phyloP scores from a whole-genome alignment of 768 basidiomycete genomes.

The Suillus brevipes region DNA sequence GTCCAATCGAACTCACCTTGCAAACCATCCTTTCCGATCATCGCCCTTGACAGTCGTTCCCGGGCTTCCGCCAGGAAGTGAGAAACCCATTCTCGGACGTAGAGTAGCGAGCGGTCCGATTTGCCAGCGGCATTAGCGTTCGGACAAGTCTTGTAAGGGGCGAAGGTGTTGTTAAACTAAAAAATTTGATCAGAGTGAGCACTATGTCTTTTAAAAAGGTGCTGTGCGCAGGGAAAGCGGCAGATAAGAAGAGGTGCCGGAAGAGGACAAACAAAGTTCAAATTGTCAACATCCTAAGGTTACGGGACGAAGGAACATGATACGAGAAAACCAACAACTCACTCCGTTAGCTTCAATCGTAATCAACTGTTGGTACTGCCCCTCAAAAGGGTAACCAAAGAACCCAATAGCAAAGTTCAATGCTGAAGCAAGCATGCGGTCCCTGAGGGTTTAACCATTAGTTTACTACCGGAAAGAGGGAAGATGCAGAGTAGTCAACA shows the following conservation, averaged over 20 bases:
- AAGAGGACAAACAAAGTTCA: slow-evolving; percentile 17
- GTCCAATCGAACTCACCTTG: slow-evolving; percentile 56
- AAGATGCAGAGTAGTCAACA: background rate
- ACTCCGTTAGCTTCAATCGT: slow-evolving; percentile 66
- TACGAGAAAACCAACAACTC: slow-evolving; percentile 28
- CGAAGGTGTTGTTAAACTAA: slow-evolving; percentile 81
- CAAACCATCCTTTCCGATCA: slow-evolving; percentile 2
- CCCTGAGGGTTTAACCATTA: slow-evolving; percentile 37
- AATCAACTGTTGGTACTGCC: slow-evolving; percentile 74
- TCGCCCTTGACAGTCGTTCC: slow-evolving; percentile 43
- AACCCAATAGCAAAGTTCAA: slow-evolving; percentile 73
- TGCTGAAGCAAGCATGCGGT: slow-evolving; percentile 71
- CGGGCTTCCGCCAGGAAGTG: slow-evolving; percentile 72
- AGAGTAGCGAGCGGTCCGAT: slow-evolving; percentile 55
- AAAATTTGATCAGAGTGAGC: background rate
- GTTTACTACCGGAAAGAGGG: background rate
- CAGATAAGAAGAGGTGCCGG: background rate
- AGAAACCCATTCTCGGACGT: slow-evolving; percentile 63
- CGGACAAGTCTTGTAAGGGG: slow-evolving; percentile 82
- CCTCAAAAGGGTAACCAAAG: slow-evolving; percentile 72
- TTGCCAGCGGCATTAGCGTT: slow-evolving; percentile 55
- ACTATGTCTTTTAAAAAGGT: background rate
- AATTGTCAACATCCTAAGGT: background rate
- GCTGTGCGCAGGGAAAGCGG: background rate
- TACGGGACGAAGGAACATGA: slow-evolving; percentile 8